Percentiles rank a stretch among this genome's conserved stretches.
Evolutionary conservation across 1,284 basidiomycete species (phyloP).

Genomic region (Trametes sp.): DNA sequence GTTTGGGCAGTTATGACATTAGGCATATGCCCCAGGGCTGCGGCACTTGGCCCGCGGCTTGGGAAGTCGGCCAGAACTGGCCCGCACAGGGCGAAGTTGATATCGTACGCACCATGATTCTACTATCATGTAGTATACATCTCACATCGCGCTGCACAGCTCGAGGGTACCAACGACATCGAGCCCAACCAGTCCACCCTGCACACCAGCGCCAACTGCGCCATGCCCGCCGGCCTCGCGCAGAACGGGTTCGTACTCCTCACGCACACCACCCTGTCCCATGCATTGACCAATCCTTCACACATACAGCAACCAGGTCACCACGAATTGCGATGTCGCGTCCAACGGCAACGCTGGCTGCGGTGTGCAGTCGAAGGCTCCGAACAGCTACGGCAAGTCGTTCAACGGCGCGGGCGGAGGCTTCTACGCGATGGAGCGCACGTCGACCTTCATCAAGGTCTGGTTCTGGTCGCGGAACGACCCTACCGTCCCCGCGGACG

Average conservation of each 20-base stretch:
- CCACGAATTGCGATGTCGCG: slow-evolving; percentile 59
- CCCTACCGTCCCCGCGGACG: slow-evolving; percentile 49
- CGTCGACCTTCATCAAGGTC: slow-evolving; percentile 51
- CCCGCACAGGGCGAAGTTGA: slow-evolving; percentile 45
- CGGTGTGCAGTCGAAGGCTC: slow-evolving; percentile 56
- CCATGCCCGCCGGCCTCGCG: slow-evolving; percentile 32
- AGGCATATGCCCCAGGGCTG: slow-evolving; percentile 70
- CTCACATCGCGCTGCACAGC: slow-evolving; percentile 7
- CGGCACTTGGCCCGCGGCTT: slow-evolving; percentile 65
- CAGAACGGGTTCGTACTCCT: slow-evolving; percentile 39
- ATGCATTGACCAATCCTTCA: background rate
- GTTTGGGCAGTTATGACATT: slow-evolving; percentile 51
- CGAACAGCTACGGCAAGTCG: slow-evolving; percentile 59
- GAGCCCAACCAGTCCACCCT: slow-evolving; percentile 59
- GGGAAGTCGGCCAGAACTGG: slow-evolving; percentile 53
- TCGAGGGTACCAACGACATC: slow-evolving; percentile 63
- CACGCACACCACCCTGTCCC: background rate
- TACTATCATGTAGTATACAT: accelerated
- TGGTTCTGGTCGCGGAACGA: slow-evolving; percentile 60
- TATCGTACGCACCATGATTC: slow-evolving; percentile 38
- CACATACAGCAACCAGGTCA: slow-evolving; percentile 23
- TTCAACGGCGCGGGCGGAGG: slow-evolving; percentile 70
- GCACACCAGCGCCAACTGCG: slow-evolving; percentile 61
- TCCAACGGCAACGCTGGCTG: slow-evolving; percentile 70
- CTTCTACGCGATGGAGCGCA: slow-evolving; percentile 62